phyloP scores from a whole-genome alignment of 768 basidiomycete species.

The Calocybe gangraenosa region DNA sequence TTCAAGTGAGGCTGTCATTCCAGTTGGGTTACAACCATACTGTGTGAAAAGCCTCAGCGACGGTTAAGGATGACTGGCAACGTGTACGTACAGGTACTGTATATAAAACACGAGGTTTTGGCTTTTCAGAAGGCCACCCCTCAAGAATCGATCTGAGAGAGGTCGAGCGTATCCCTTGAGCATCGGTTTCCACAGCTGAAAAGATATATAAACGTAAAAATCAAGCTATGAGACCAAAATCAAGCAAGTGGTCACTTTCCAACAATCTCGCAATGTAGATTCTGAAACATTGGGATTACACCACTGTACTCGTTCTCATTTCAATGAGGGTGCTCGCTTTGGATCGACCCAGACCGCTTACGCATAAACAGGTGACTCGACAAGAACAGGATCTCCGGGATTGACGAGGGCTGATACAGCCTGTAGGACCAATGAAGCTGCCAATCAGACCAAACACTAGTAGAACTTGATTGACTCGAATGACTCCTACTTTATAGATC shows the following conservation, averaged over 20 bases:
- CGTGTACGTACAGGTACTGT: conserved; percentile 57
- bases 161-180: conserved; percentile 54
- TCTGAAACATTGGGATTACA: conserved; percentile 54
- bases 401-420: conserved; percentile 66
- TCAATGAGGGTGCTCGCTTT: conserved; percentile 10
- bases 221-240: too few species aligned
- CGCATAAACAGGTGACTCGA: conserved; percentile 79
- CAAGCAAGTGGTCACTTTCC: conserved; percentile 32
- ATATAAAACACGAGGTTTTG: conserved; percentile 72
- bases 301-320: conserved; percentile 34
- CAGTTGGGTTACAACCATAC: conserved; percentile 87
- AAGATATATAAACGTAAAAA: too few species aligned
- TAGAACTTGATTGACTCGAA: background rate
- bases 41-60: conserved; percentile 18
- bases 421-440: conserved; percentile 29
- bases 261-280: conserved; percentile 49
- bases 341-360: conserved; percentile 24
- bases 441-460: background rate
- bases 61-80: background rate
- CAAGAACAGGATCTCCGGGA: conserved; percentile 72
- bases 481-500: conserved; percentile 54
- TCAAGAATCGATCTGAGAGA: conserved; percentile 59
- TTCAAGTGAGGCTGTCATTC: conserved; percentile 63
- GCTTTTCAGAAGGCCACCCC: conserved; percentile 65
- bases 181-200: conserved; percentile 68